Evolutionary conservation across 2,329 filamentous ascomycete species (phyloP).

Genomic region (Sclerotinia trifoliorum): DNA sequence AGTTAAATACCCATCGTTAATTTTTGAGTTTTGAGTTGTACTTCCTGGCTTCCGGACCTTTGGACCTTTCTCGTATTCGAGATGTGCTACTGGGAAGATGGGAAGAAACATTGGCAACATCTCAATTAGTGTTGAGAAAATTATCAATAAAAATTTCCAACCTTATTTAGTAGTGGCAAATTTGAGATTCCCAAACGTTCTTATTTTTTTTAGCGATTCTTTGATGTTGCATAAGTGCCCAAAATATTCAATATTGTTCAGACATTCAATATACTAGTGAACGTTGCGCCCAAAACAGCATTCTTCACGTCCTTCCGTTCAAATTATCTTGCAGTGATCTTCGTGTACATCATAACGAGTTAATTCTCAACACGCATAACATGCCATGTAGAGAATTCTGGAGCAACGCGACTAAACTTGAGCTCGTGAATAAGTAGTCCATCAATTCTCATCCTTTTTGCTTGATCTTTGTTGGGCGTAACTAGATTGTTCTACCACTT

Average conservation of each 20-base stretch:
- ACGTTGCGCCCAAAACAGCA: background rate
- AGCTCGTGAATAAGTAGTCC: background rate
- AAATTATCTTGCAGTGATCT: background rate
- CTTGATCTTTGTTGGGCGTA: background rate
- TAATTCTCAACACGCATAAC: constrained; percentile 1
- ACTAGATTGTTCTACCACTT: background rate
- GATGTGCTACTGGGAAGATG: background rate
- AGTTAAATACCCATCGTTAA: constrained; percentile 18
- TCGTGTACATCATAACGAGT: background rate
- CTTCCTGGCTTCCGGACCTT: background rate
- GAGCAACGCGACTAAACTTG: background rate
- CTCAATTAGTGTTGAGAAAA: constrained; percentile 14
- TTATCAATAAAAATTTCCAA: background rate
- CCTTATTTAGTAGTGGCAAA: background rate
- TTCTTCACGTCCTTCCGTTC: constrained; percentile 9
- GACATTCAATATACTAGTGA: background rate
- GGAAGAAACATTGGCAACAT: background rate
- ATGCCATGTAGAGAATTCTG: background rate
- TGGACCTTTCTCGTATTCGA: background rate
- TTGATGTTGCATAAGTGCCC: background rate
- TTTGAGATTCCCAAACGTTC: background rate
- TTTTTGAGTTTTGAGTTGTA: constrained; percentile 1
- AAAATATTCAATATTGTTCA: constrained; percentile 9
- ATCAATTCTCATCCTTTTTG: background rate
- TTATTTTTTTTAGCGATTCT: background rate